Evolutionary conservation across 1,139 yeast genomes (phyloP), one percentile per base, ranked within the genome.

Genomic region (Barnettozyma hawaiiensis): DNA sequence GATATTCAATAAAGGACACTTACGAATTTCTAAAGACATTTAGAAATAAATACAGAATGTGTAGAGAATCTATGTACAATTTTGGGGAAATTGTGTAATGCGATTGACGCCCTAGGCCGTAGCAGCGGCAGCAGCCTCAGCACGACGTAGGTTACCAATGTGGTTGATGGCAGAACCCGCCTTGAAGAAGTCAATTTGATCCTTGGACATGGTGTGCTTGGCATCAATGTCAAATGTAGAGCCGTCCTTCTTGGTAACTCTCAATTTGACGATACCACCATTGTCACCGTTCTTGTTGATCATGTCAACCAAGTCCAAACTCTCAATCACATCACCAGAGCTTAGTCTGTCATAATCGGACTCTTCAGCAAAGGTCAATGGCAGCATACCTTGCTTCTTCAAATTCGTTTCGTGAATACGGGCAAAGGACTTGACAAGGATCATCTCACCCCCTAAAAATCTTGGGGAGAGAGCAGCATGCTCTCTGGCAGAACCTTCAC

Each of bases 401-500:
- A 87, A 75, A 63, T 87, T 87, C 29, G 96, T 87, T 67, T 82
- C 90, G 64, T 82, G 90, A 59, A 92, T 92, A 73, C 98, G 84
- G 34, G 98, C 98, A 70, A 92, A 92, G 11, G 97, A 89, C 69
- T 92, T 92, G 57, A 89, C 95, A 50, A 92, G 71, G 51, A 92
- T 84, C 52, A 89, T 77, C 44, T 83, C 70, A 47, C 97, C 98
- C 49, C 97, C 97, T 43, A 92, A 73, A 71, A 85, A 92, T 64
- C 95, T 76, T 49, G 98, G 98, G 33, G 94, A 86, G 59, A 92
- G 71, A 6, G 98, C 98, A 42, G 98, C 98, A 61, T 92, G 98
- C 64, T 92, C 98, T 74, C 98, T 85, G 20, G 98, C 97, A 44
- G 97, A 87, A 52, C 98, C 98, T 71, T 92, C 98, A 66, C 98